phyloP scores from a whole-genome alignment of 495 filamentous ascomycete species.

The Geoglossum glabrum region DNA sequence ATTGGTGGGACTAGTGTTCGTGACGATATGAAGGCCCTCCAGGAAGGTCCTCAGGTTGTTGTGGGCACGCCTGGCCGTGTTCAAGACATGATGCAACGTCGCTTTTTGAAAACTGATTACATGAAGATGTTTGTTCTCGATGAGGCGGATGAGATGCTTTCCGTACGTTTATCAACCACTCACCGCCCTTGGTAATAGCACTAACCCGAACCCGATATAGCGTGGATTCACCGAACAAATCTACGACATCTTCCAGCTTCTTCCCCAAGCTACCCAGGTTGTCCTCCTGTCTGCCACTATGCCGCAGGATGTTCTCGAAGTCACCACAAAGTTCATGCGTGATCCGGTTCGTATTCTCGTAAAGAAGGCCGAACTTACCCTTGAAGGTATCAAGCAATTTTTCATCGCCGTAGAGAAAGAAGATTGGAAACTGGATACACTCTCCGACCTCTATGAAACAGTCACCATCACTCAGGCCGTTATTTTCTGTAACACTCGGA shows the following conservation, averaged over 20 bases:
- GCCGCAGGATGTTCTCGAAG: constrained; percentile 93
- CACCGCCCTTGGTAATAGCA: not conserved
- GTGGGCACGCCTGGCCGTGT: constrained; percentile 91
- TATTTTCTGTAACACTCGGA: constrained; percentile 98
- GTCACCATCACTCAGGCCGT: constrained; percentile 97
- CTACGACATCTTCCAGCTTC: constrained; percentile 95
- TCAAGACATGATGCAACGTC: constrained; percentile 95
- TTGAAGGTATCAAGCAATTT: constrained; percentile 97
- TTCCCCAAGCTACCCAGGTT: constrained; percentile 90
- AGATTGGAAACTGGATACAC: constrained; percentile 99
- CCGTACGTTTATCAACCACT: constrained; percentile 6
- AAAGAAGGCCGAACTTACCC: constrained; percentile 96
- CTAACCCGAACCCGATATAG: constrained; percentile 31
- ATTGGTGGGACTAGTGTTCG: constrained; percentile 96
- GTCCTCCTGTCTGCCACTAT: constrained; percentile 95
- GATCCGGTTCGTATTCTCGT: constrained; percentile 97
- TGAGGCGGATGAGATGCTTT: constrained; percentile 72
- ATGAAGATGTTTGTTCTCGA: constrained; percentile 99
- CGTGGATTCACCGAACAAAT: constrained; percentile 97
- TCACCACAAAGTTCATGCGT: constrained; percentile 99
- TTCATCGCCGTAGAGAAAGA: constrained; percentile 99
- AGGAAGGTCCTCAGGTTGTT: constrained; percentile 96
- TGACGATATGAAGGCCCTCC: constrained; percentile 90
- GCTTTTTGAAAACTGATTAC: constrained; percentile 73
- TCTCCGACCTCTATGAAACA: constrained; percentile 97